A percentile compares a stretch with the other conserved stretches of the same genome.
Conservation (phyloP, 257 asterid genomes). For the Phtheirospermum japonicum region DNA sequence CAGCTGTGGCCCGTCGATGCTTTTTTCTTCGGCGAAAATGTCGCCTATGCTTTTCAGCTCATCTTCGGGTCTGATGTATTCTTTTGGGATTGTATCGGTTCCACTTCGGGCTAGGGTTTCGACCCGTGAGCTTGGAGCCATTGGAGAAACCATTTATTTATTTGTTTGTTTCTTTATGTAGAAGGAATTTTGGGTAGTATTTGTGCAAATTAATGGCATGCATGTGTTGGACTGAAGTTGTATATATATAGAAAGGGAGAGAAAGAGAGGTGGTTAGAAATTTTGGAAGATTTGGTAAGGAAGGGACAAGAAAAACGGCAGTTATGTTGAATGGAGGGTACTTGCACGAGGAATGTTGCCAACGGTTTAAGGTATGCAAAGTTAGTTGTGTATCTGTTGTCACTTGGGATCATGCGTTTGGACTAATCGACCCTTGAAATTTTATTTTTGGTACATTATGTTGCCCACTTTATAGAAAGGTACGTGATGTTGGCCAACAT, state of each 20-base stretch:
- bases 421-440: too few species aligned
- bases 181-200: background rate
- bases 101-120: slow-evolving; percentile 66
- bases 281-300: slow-evolving; percentile 19
- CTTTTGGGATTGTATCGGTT: slow-evolving; percentile 60
- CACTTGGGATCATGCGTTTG: too few species aligned
- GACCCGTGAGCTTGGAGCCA: slow-evolving; percentile 45
- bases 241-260: background rate
- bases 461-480: too few species aligned
- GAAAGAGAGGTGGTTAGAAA: background rate
- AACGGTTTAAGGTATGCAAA: background rate
- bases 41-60: slow-evolving; percentile 60
- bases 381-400: too few species aligned
- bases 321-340: slow-evolving; percentile 35
- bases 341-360: slow-evolving; percentile 26
- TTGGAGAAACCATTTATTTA: slow-evolving; percentile 23
- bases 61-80: slow-evolving; percentile 66
- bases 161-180: background rate
- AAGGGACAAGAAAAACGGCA: slow-evolving; percentile 17
- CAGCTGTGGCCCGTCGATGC: slow-evolving; percentile 52
- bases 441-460: too few species aligned
- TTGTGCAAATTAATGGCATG: background rate
- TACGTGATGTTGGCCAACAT: too few species aligned
- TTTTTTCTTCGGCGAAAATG: slow-evolving; percentile 58
- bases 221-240: background rate